phyloP scores from a whole-genome alignment of 352 stramenopile genomes.

The Globisporangium splendens region DNA sequence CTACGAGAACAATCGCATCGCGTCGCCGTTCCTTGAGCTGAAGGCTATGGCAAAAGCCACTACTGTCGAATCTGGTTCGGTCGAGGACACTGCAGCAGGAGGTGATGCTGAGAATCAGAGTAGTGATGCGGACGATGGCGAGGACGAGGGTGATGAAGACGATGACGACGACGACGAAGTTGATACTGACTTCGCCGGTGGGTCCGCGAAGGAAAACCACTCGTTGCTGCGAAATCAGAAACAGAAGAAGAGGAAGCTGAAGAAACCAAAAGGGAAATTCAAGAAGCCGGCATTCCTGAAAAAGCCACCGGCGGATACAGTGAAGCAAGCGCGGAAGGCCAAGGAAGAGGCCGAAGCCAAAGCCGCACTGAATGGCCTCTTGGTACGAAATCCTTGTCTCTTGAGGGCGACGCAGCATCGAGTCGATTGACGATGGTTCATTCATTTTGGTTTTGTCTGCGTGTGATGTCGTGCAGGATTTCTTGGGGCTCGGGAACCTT shows the following conservation, averaged over 20 bases:
- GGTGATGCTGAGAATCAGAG: not conserved
- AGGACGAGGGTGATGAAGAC: not conserved
- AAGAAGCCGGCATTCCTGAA: slow-evolving; percentile 22
- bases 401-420: no score
- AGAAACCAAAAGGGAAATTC: slow-evolving; percentile 12
- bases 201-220: slow-evolving; percentile 36
- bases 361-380: slow-evolving; percentile 50
- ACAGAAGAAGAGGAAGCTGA: slow-evolving; percentile 6
- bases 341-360: slow-evolving; percentile 59
- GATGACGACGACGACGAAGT: slow-evolving; percentile 25
- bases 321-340: slow-evolving; percentile 27
- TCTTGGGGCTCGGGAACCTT: slow-evolving; percentile 69
- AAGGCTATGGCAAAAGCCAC: slow-evolving; percentile 22
- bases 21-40: slow-evolving; percentile 64
- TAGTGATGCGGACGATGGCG: not conserved
- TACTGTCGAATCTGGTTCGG: not conserved
- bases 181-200: slow-evolving; percentile 5
- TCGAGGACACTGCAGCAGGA: not conserved
- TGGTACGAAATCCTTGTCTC: slow-evolving; percentile 27
- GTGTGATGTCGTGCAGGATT: slow-evolving; percentile 33
- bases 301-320: slow-evolving; percentile 18
- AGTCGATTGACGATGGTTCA: no score
- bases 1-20: slow-evolving; percentile 52
- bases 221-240: slow-evolving; percentile 31
- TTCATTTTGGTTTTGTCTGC: not conserved